Evolutionary conservation across 257 asterid species (phyloP), one percentile per base, ranked within the genome.

Genomic region (Solanum chilense): DNA sequence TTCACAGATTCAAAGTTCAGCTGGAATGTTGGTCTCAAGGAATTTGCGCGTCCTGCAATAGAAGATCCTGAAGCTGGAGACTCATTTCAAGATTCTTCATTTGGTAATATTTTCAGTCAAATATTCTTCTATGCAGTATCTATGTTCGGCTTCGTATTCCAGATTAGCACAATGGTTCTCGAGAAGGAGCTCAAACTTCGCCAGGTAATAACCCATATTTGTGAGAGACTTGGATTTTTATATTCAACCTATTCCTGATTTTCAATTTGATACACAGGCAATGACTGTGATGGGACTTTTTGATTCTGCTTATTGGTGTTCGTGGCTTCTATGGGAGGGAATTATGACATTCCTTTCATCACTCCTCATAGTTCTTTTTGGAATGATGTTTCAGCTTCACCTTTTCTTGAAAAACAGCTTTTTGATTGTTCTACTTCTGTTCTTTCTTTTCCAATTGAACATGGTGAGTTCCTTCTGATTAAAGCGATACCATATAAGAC

Each of bases 131-230:
- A 86, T 58, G 88, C 91, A 33, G n/a, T 85, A 81, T 83, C 89
- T 15, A 90, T 92, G 92, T 90, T 92, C 68, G 90, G 91, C 33
- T 92, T 90, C 20, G 81, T 83, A 42, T 86, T 90, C 58, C 91
- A 89, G 90, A 85, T 90, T 74, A 89, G 88, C 73, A 81, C 88
- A 58, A 68, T 92, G 76, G 92, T 90, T 86, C 84, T 44, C 2
- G 94, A 92, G 89, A 92, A 92, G 89, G 94, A 92, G 74, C 94
- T 89, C 66, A 92, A 88, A 89, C 92, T 89, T 90, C 92, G 94
- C 10, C 94, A 92, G 89, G 93, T 92, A 88, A 52, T 35, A 31
- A 82, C 64, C 33, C n/a, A 1, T 80, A 25, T 80, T 29, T 29
- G 3, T 29, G n/a, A 81, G 69, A 81, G n/a, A 39, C 41, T 39